Evolutionary conservation across 352 stramenopile species (phyloP).

Genomic region (Peronosclerospora sorghi): DNA sequence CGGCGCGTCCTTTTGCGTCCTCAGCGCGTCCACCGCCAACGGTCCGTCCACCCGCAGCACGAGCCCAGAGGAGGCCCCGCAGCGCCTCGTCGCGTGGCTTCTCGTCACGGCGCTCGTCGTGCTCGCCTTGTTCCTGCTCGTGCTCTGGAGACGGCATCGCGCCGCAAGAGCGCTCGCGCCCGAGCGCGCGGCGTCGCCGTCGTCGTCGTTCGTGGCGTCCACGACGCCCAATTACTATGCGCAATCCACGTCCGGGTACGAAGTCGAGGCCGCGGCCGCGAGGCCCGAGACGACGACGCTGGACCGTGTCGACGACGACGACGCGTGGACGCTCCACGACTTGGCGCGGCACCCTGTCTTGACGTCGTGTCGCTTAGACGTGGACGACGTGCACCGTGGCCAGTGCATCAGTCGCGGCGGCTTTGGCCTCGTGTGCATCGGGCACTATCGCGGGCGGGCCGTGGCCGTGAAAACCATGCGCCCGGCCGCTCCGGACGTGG

Average conservation of each 20-base stretch:
- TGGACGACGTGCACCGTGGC: conserved; percentile 23
- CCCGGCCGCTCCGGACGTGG: conserved; percentile 25
- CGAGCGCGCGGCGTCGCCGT: conserved; percentile 21
- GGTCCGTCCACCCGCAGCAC: conserved; percentile 13
- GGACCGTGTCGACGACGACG: no score
- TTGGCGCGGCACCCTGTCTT: conserved; percentile 23
- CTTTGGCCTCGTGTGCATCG: conserved; percentile 35
- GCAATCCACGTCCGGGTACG: no score
- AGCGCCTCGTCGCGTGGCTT: conserved; percentile 7
- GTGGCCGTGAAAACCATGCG: conserved; percentile 39
- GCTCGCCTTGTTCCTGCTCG: conserved; percentile 22
- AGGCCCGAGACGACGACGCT: conserved; percentile 8
- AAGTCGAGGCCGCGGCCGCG: conserved; percentile 2
- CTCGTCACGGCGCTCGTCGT: conserved; percentile 19
- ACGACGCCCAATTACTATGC: no score
- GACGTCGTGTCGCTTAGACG: conserved; percentile 25
- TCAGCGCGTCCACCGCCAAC: no score
- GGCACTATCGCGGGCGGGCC: conserved; percentile 26
- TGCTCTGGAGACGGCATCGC: no score
- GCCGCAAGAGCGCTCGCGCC: no score
- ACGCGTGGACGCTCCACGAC: conserved; percentile 11
- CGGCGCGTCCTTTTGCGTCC: conserved; percentile 28
- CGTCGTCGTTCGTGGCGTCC: conserved; percentile 5
- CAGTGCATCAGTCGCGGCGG: conserved; percentile 31
- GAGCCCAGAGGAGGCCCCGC: no score